Evolutionary conservation across 768 basidiomycete species (phyloP).

Genomic region (Phanerochaete carnosa): DNA sequence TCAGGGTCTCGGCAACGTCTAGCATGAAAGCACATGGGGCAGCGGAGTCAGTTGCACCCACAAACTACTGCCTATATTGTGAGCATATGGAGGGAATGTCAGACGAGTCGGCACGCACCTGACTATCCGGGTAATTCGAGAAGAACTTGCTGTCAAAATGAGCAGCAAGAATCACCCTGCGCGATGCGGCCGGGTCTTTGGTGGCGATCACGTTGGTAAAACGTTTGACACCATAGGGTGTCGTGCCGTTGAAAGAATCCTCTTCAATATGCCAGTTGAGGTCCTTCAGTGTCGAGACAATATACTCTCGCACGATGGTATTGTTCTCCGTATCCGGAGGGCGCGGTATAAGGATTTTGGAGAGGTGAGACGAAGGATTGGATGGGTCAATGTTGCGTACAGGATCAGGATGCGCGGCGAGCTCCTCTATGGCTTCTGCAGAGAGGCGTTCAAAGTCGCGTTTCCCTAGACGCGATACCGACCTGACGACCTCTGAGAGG

Average conservation of each 20-base stretch:
- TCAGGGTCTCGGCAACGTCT: constrained; percentile 83
- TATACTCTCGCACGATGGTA: constrained; percentile 79
- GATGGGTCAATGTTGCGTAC: constrained; percentile 62
- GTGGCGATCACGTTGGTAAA: constrained; percentile 96
- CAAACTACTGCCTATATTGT: constrained; percentile 54
- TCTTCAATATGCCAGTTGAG: constrained; percentile 88
- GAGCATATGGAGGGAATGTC: neutral
- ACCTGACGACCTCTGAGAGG: constrained; percentile 23
- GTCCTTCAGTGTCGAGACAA: constrained; percentile 63
- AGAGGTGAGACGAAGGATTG: constrained; percentile 70
- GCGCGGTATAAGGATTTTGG: constrained; percentile 83
- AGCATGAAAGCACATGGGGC: constrained; percentile 93
- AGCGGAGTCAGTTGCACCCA: constrained; percentile 97
- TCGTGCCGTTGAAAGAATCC: constrained; percentile 73
- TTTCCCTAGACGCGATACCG: constrained; percentile 29
- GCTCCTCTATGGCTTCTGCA: constrained; percentile 42
- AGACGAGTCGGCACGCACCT: constrained; percentile 43
- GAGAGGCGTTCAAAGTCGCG: constrained; percentile 44
- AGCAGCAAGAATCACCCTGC: constrained; percentile 84
- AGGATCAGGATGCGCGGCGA: constrained; percentile 60
- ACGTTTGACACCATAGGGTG: constrained; percentile 74
- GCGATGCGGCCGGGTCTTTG: constrained; percentile 80
- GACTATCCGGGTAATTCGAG: constrained; percentile 62
- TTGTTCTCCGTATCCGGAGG: constrained; percentile 73
- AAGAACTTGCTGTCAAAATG: constrained; percentile 95